Evolutionary conservation across 2,329 filamentous ascomycete genomes (phyloP).

Genomic region (Endothia cerciana): DNA sequence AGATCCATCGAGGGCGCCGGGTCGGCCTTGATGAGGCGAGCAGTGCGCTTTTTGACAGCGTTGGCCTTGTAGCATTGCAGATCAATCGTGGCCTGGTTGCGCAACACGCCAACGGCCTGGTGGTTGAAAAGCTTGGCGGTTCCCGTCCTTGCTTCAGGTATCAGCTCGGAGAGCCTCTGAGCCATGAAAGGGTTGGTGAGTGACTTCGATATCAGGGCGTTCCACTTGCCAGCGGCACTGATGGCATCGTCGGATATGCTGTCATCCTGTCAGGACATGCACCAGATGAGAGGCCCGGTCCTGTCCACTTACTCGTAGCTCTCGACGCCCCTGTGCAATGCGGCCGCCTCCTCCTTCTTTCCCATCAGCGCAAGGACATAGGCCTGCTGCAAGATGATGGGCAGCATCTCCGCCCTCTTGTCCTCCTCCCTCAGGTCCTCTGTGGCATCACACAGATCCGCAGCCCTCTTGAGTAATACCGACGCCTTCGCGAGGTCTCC

Average conservation of each 20-base stretch:
- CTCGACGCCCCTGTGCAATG: conserved; percentile 65
- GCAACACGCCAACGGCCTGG: conserved; percentile 63
- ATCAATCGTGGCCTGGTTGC: conserved; percentile 67
- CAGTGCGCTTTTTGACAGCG: conserved; percentile 59
- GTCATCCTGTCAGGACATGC: conserved; percentile 36
- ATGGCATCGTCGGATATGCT: conserved; percentile 72
- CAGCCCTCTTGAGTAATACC: conserved; percentile 70
- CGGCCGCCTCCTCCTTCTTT: conserved; percentile 66
- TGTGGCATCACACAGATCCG: conserved; percentile 71
- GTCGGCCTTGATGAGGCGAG: conserved; percentile 43
- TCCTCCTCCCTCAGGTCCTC: conserved; percentile 77
- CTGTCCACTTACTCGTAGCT: conserved; percentile 57
- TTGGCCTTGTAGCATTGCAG: conserved; percentile 69
- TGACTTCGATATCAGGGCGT: conserved; percentile 51
- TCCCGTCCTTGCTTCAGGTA: conserved; percentile 53
- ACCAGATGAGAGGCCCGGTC: neutral
- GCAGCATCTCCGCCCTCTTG: conserved; percentile 72
- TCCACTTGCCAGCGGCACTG: conserved; percentile 68
- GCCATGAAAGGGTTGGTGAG: conserved; percentile 68
- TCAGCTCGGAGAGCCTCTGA: conserved; percentile 62
- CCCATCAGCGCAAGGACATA: conserved; percentile 72
- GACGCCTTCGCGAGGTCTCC: conserved; percentile 68
- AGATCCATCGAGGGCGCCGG: conserved; percentile 35
- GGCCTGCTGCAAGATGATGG: conserved; percentile 76
- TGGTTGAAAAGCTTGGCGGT: conserved; percentile 72